A percentile compares a stretch with the other conserved stretches of the same genome.
phyloP scores from a whole-genome alignment of 306 rosid genomes.

The Neltuma alba region DNA sequence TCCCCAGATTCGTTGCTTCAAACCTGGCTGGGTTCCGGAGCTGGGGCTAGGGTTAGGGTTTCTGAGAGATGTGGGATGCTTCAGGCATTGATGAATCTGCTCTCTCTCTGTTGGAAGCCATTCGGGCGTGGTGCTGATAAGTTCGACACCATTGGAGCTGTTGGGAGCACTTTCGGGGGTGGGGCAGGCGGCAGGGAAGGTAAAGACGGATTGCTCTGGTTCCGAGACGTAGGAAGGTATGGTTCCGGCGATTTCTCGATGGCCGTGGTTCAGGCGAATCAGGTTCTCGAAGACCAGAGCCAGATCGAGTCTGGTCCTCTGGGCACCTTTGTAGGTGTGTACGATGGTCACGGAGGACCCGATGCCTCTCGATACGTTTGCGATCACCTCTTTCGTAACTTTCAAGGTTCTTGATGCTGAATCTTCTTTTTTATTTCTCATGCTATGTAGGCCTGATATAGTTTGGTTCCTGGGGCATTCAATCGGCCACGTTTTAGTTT shows the following conservation, averaged over 20 bases:
- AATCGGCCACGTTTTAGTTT: conserved; percentile 27
- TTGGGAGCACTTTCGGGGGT: conserved; percentile 37
- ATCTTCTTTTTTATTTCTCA: neutral
- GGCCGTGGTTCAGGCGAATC: conserved; percentile 93
- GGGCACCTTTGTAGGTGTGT: conserved; percentile 86
- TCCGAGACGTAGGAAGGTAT: conserved; percentile 60
- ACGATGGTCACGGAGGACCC: conserved; percentile 92
- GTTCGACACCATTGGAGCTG: conserved; percentile 38
- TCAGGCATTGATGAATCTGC: conserved; percentile 79
- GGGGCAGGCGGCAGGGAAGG: conserved; percentile 57
- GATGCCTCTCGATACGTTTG: conserved; percentile 81
- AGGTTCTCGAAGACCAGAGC: conserved; percentile 83
- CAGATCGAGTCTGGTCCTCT: conserved; percentile 88
- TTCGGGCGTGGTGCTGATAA: conserved; percentile 54
- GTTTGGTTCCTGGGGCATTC: conserved; percentile 27
- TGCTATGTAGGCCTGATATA: neutral
- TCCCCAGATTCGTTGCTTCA: conserved; percentile 22
- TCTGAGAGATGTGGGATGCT: conserved; percentile 96
- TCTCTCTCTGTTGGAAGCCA: conserved; percentile 88
- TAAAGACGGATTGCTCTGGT: conserved; percentile 75
- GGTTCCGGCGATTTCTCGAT: conserved; percentile 84
- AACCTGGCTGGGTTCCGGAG: conserved; percentile 33
- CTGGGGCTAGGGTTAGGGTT: conserved; percentile 58
- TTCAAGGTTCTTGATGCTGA: conserved; percentile 61
- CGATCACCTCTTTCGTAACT: conserved; percentile 70